A percentile compares a stretch with the other conserved stretches of the same genome.
These are phyloP conservation scores for Maudiozyma turicensis DNA, from an alignment of 805 yeast species.

Conservation along the genomic window DNA sequence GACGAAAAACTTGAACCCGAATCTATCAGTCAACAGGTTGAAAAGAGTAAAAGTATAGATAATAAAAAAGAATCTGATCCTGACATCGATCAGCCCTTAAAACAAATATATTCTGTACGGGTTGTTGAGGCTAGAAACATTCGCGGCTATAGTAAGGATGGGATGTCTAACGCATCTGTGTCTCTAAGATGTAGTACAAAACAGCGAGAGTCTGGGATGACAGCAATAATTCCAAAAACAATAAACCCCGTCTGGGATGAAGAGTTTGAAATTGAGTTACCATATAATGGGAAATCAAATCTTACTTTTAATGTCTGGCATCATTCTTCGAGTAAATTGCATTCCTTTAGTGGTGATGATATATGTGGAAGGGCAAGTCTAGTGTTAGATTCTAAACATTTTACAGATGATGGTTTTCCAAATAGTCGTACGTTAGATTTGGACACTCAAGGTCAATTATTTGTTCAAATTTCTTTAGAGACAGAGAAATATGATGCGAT, in stretches of 20 bases:
- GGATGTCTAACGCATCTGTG: conserved; percentile 48
- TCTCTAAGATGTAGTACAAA: conserved; percentile 49
- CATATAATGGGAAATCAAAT: conserved; percentile 35
- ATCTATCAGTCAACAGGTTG: conserved; percentile 28
- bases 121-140: conserved; percentile 57
- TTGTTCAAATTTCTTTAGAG: conserved; percentile 64
- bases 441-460: conserved; percentile 59
- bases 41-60: conserved; percentile 23
- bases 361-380: conserved; percentile 57
- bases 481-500: conserved; percentile 72
- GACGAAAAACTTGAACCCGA: conserved; percentile 56
- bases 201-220: conserved; percentile 52
- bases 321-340: conserved; percentile 32
- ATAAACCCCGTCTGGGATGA: conserved; percentile 81
- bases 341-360: conserved; percentile 40
- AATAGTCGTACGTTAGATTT: conserved; percentile 48
- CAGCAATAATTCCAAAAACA: conserved; percentile 52
- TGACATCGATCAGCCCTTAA: conserved; percentile 9
- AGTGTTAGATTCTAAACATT: conserved; percentile 51
- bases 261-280: conserved; percentile 51
- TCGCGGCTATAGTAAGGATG: conserved; percentile 36
- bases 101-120: conserved; percentile 54
- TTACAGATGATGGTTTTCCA: conserved; percentile 60
- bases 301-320: conserved; percentile 65
- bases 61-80: conserved; percentile 7